These are phyloP conservation scores for Ganoderma boninense DNA, from an alignment of 1,284 basidiomycete species.

Conservation along the genomic window DNA sequence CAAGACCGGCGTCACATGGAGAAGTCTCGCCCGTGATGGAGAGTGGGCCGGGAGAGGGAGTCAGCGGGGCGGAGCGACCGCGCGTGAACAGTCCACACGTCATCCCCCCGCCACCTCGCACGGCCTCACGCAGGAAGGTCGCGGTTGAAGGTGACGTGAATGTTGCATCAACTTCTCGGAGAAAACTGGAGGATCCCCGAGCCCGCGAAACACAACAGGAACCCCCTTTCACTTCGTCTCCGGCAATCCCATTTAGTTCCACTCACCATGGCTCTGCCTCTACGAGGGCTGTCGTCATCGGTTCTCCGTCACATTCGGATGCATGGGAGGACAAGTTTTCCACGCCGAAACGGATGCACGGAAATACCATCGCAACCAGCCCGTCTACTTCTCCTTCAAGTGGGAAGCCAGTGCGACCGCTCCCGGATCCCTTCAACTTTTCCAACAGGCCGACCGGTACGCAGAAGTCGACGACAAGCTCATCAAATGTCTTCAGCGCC, in stretches of 20 bases:
- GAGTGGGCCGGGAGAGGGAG: constrained; percentile 18
- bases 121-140: constrained; percentile 6
- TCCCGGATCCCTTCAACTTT: not conserved
- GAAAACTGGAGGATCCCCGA: not conserved
- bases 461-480: not conserved
- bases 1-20: not conserved
- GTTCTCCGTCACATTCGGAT: constrained; percentile 9
- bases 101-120: constrained; percentile 12
- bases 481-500: not conserved
- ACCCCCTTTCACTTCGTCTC: not conserved
- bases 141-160: constrained; percentile 1
- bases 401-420: not conserved
- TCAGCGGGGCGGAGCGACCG: not conserved
- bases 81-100: constrained; percentile 18
- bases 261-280: constrained; percentile 15
- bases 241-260: not conserved
- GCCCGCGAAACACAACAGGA: not conserved
- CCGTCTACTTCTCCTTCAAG: constrained; percentile 7
- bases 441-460: not conserved
- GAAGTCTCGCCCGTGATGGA: constrained; percentile 20
- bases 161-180: not conserved
- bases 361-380: constrained; percentile 7
- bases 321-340: constrained; percentile 31
- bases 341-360: constrained; percentile 23
- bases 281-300: constrained; percentile 9